Evolutionary conservation across 345 rosid genomes (phyloP).

Genomic region (Pistacia integerrima): DNA sequence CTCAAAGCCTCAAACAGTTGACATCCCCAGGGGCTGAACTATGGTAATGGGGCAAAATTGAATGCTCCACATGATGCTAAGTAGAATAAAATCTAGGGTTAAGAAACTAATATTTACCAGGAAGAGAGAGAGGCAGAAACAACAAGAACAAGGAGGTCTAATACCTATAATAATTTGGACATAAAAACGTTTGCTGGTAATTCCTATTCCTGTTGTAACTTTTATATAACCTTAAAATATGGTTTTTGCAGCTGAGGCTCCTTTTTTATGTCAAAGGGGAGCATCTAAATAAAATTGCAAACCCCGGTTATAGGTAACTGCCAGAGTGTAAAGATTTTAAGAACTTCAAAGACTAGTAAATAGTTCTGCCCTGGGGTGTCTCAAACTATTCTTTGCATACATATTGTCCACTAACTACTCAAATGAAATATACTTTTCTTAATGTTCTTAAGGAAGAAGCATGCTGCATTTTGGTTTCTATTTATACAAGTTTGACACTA

Average conservation of each 20-base stretch:
- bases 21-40: too few species aligned
- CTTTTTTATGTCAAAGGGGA: neutral
- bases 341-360: neutral
- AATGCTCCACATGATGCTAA: too few species aligned
- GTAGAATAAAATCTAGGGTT: too few species aligned
- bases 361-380: neutral
- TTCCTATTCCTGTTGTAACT: neutral
- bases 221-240: neutral
- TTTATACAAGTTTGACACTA: conserved; percentile 2
- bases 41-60: too few species aligned
- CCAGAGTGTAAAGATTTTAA: neutral
- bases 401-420: too few species aligned
- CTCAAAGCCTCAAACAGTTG: too few species aligned
- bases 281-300: neutral
- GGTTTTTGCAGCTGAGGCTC: neutral
- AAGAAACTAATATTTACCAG: too few species aligned
- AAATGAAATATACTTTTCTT: neutral
- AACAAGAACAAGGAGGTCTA: neutral
- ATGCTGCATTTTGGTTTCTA: neutral
- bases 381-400: neutral
- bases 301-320: neutral
- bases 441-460: neutral
- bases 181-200: neutral
- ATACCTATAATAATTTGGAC: too few species aligned
- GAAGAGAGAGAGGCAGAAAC: neutral